phyloP scores from a whole-genome alignment of 495 filamentous ascomycete species.

The Parathielavia appendiculata region DNA sequence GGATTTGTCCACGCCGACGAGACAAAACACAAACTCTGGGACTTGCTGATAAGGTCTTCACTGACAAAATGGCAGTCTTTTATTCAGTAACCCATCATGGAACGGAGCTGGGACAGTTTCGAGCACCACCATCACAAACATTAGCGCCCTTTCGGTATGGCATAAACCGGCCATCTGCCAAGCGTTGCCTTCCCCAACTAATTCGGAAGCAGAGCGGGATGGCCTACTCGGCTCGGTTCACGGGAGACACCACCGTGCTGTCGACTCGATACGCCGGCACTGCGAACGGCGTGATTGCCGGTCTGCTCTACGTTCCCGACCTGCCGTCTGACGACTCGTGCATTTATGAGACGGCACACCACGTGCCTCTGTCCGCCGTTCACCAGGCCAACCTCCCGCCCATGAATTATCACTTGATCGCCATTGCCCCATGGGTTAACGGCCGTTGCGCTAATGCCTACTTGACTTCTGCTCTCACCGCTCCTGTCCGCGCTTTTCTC shows the following conservation, averaged over 20 bases:
- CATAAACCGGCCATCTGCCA: not conserved
- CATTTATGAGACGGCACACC: conserved; percentile 48
- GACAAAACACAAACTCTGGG: no score
- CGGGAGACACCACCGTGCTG: conserved; percentile 63
- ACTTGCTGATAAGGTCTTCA: not conserved
- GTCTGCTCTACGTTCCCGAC: conserved; percentile 78
- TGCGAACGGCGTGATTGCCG: conserved; percentile 53
- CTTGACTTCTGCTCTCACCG: conserved; percentile 54
- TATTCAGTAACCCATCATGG: conserved; percentile 47
- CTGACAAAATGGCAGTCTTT: conserved; percentile 33
- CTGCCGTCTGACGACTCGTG: conserved; percentile 55
- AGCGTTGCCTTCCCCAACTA: not conserved
- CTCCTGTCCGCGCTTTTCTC: conserved; percentile 60
- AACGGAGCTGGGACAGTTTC: conserved; percentile 37
- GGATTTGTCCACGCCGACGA: no score
- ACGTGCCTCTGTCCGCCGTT: conserved; percentile 71
- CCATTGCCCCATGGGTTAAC: conserved; percentile 83
- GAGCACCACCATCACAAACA: conserved; percentile 45
- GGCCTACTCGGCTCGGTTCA: conserved; percentile 57
- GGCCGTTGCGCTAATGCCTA: conserved; percentile 63
- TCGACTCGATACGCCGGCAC: conserved; percentile 54
- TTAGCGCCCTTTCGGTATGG: conserved; percentile 44
- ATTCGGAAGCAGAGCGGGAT: conserved; percentile 49
- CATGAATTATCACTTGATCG: conserved; percentile 60
- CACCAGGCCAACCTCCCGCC: conserved; percentile 62